Base-by-base conservation (phyloP, 768 basidiomycete genomes). In the Suillus luteus region DNA sequence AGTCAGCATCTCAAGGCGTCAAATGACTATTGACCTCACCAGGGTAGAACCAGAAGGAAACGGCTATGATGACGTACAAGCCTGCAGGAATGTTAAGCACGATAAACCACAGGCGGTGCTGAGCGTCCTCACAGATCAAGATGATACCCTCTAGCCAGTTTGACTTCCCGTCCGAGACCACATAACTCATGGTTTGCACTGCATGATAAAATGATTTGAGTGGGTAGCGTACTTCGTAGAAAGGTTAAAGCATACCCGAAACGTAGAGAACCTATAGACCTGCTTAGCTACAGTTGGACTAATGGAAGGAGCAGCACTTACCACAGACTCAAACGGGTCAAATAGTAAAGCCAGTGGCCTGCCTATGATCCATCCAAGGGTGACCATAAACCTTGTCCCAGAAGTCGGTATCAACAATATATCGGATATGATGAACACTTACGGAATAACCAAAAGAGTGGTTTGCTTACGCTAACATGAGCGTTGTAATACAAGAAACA, bases 291-390 rank as follows among this genome's bases (percentile, higher is more conserved):
- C 1, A 10, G 35, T 7, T 37, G 5, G 35, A 61, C 31, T 3
- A 38, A 46, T 7, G 11, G 7, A 52, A 24, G 11, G 27, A 43
- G 35, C 38, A 5, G 72, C 73, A 58, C 81, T 68, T 48, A 87
- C 86, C 52, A 96, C 79, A 1, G 91, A 90, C 78, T 96, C 92
- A 72, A 91, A 95, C 2, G 93, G 91, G 73, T 96, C 95, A 70
- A 96, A 96, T 41, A 95, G 81, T 61, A 96, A 79, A 17, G 87
- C 88, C 60, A 92, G 72, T 11, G 92, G 91, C 70, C 93, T 95
- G 61, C 87, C 88, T 57, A 95, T 78, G 27, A 85, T 84, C 95
- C 94, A 97, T 5, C 82, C 93, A 9, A 96, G 79, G 10, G 81
- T 81, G 37, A 92, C 84, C 67, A 92, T 89, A 68, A 92, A 88